Evolutionary conservation across 371 early-diverging fungal genomes (phyloP).

Genomic region (Amoeboradix gromovi): DNA sequence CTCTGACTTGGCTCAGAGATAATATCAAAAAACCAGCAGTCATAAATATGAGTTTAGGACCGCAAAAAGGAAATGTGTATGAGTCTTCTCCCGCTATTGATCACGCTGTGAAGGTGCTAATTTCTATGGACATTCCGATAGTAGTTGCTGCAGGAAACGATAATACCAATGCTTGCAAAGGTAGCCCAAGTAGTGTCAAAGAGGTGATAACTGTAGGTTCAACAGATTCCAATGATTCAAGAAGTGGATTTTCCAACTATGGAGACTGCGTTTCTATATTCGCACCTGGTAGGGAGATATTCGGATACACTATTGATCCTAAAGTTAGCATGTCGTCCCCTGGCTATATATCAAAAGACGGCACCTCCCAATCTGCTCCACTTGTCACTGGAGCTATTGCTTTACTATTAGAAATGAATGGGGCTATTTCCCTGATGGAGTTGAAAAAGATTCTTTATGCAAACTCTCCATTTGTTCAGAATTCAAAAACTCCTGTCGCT

Average conservation of each 20-base stretch:
- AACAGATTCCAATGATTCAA: constrained; percentile 5
- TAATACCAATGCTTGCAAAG: constrained; percentile 11
- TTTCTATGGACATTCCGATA: constrained; percentile 7
- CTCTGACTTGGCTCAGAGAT: constrained; percentile 4
- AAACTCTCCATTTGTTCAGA: no score
- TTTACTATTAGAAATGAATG: constrained; percentile 2
- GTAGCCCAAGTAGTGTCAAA: constrained; percentile 10
- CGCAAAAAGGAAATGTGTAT: constrained; percentile 5
- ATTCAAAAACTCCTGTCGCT: no score
- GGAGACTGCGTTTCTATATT: constrained; percentile 16
- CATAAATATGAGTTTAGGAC: constrained; percentile 7
- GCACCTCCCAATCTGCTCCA: constrained; percentile 22
- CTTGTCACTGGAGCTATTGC: constrained; percentile 18
- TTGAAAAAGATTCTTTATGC: no score
- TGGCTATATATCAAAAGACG: constrained; percentile 5
- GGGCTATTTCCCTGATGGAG: no score
- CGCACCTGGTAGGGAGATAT: constrained; percentile 16
- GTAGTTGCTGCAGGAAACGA: constrained; percentile 18
- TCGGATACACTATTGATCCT: background rate
- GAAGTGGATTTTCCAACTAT: constrained; percentile 12
- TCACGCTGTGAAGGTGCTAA: background rate
- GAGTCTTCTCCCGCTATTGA: background rate
- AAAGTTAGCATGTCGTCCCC: constrained; percentile 2
- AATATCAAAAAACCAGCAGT: constrained; percentile 6
- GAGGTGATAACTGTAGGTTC: constrained; percentile 13